A percentile compares a stretch with the other conserved stretches of the same genome.
These are phyloP conservation scores for Kwoniella dejecticola DNA, from an alignment of 768 basidiomycete genomes.

Conservation along the genomic window DNA sequence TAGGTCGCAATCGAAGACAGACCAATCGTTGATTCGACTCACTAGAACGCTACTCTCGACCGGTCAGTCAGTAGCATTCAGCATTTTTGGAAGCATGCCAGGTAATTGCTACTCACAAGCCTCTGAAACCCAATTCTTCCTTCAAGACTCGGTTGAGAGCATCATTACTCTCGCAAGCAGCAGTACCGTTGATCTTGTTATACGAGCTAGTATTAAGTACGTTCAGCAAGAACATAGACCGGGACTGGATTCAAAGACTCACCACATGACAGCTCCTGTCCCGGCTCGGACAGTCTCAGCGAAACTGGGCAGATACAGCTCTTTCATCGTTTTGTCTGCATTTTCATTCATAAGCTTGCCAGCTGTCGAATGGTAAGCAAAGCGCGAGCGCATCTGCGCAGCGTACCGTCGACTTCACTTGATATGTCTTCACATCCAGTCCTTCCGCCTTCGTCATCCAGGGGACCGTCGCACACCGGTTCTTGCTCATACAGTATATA, in stretches of 20 bases:
- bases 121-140: constrained; percentile 53
- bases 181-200: constrained; percentile 54
- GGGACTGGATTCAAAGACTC: constrained; percentile 10
- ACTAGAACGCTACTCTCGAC: constrained; percentile 28
- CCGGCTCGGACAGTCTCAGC: constrained; percentile 56
- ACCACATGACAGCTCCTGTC: constrained; percentile 54
- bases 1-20: background rate
- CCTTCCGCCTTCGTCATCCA: constrained; percentile 31
- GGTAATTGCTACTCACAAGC: constrained; percentile 36
- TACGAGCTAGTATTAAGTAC: constrained; percentile 32
- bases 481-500: constrained; percentile 55
- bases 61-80: background rate
- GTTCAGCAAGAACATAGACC: background rate
- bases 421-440: constrained; percentile 42
- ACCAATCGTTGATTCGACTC: background rate
- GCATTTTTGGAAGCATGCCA: background rate
- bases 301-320: constrained; percentile 56
- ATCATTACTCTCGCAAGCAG: constrained; percentile 51
- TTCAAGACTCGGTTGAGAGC: constrained; percentile 53
- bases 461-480: constrained; percentile 37
- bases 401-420: constrained; percentile 36
- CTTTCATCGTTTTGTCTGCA: constrained; percentile 54
- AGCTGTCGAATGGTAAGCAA: too few species aligned
- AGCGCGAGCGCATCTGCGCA: too few species aligned
- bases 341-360: background rate